These are phyloP conservation scores for Fusarium nanum DNA, from an alignment of 2,329 filamentous ascomycete genomes.

Conservation along the genomic window DNA sequence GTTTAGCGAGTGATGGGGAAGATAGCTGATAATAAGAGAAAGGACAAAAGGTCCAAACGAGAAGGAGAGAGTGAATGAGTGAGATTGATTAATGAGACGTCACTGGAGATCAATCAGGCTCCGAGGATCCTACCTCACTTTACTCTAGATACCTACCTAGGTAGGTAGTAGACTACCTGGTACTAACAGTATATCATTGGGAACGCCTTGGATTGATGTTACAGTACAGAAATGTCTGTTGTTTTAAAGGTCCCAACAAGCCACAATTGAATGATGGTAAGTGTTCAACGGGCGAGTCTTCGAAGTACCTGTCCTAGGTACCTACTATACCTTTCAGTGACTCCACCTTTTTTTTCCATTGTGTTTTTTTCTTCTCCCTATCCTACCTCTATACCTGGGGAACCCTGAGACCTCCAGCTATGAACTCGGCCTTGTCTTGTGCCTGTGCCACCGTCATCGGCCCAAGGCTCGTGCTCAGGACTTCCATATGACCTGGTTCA, in stretches of 20 bases:
- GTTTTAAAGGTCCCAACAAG: conserved; percentile 9
- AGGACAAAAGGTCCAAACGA: neutral
- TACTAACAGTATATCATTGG: neutral
- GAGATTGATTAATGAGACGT: conserved; percentile 37
- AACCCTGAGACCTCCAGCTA: conserved; percentile 13
- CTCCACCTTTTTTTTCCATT: conserved; percentile 9
- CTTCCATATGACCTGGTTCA: neutral
- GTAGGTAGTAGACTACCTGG: neutral
- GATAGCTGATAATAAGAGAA: conserved; percentile 9
- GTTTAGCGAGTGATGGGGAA: conserved; percentile 33
- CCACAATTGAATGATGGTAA: conserved; percentile 30
- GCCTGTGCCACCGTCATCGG: conserved; percentile 4
- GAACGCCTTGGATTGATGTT: conserved; percentile 13
- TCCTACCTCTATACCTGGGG: conserved; percentile 5
- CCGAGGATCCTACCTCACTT: conserved; percentile 29
- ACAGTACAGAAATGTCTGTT: neutral
- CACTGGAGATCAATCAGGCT: conserved; percentile 45
- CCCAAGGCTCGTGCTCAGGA: conserved; percentile 16
- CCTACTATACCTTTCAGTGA: neutral
- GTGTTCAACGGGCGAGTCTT: neutral
- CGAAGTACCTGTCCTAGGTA: neutral
- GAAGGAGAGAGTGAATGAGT: conserved; percentile 10
- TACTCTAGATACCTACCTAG: too few species aligned
- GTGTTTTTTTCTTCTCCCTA: neutral
- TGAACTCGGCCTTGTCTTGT: conserved; percentile 9